phyloP scores from a whole-genome alignment of 306 rosid species.

The Castanopsis chinensis region DNA sequence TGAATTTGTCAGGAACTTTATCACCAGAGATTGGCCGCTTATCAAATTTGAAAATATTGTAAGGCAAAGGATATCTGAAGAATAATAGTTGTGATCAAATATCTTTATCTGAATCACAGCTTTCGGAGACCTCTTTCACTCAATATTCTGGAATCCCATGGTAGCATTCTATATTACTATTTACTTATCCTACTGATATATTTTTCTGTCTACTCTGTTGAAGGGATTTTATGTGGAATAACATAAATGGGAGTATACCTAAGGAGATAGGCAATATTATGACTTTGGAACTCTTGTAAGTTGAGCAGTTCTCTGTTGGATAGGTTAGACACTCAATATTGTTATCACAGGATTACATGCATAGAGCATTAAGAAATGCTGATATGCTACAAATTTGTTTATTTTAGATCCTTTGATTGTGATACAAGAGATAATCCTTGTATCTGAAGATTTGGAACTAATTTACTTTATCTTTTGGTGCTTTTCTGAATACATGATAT shows the following conservation, averaged over 20 bases:
- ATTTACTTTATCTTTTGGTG: conserved; percentile 1
- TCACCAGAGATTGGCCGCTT: conserved; percentile 79
- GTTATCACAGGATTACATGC: not conserved
- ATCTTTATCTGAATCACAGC: too few species aligned
- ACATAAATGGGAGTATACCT: conserved; percentile 73
- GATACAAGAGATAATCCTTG: too few species aligned
- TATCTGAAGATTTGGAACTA: too few species aligned
- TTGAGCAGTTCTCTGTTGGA: conserved; percentile 15
- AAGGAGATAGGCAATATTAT: conserved; percentile 73
- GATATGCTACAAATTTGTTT: too few species aligned
- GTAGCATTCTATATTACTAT: not conserved
- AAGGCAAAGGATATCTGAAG: conserved; percentile 24
- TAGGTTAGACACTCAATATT: conserved; percentile 11
- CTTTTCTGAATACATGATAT: not conserved
- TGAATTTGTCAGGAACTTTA: conserved; percentile 65
- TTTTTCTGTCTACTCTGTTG: conserved; percentile 20
- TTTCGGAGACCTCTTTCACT: not conserved
- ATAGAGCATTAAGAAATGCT: too few species aligned
- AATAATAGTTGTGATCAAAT: not conserved
- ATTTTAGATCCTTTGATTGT: too few species aligned
- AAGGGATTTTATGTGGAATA: conserved; percentile 96
- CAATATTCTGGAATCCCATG: not conserved
- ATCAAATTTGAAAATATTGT: conserved; percentile 55
- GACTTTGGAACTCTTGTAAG: conserved; percentile 74
- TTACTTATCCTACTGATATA: conserved; percentile 31